Evolutionary conservation across 345 rosid species (phyloP), one percentile per base, ranked within the genome.

Genomic region (Combretum micranthum): DNA sequence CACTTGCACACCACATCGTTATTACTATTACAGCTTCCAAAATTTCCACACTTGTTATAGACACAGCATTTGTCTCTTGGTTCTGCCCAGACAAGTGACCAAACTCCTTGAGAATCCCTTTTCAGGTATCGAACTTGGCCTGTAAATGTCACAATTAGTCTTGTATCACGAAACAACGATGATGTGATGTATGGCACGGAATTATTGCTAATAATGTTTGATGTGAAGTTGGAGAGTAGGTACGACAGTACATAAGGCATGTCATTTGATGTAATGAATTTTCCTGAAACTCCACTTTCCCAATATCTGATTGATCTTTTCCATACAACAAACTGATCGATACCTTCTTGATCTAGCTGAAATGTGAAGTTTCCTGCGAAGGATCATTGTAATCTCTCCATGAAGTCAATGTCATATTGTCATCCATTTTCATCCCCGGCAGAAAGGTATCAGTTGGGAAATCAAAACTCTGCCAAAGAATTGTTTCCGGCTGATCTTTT

Each of bases 351-450:
- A 52, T 57, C 69, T 22, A 45, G 51, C 57, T 52, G 50, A 13
- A 65, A 65, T 1, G 72, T 69, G 70, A 75, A 87, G 67, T 74
- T 66, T 47, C 96, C 93, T n/a, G 71, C 13, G 77, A 59, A 4
- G 96, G 96, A 49, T 88, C 83, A 44, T 69, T 61, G 20, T 13
- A 22, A 50, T 78, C 71, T 54, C 50, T 67, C 90, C 93, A 88
- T 9, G 90, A 85, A 67, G 70, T 68, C 48, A 83, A 53, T 1
- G 50, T 57, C 53, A 73, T 22, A 2, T 66, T 54, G 46, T 58
- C 65, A 53, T 63, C 58, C 76, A 85, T 75, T 45, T 32, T 74
- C 90, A 83, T 83, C 44, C 87, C 85, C 12, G 79, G 75, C 56
- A 83, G 79, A 67, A 80, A 80, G 5, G 86, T 78, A 58, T 83